Percentiles rank a stretch among this genome's conserved stretches.
Conservation (phyloP, 345 rosid genomes). For the Aethionema arabicum region DNA sequence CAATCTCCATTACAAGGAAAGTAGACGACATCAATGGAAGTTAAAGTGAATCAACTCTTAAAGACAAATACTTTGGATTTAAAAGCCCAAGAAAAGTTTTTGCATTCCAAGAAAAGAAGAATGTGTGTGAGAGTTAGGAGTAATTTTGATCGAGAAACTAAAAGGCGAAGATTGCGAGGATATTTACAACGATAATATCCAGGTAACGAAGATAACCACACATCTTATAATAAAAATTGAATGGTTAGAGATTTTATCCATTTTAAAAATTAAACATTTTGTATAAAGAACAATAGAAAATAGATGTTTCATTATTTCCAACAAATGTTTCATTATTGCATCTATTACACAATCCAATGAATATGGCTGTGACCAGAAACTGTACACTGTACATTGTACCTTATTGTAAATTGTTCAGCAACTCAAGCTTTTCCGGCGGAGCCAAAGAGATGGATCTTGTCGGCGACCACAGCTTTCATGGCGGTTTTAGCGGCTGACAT, state of each 20-base stretch:
- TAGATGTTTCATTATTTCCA: slow-evolving; percentile 11
- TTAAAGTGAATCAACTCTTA: slow-evolving; percentile 11
- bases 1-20: slow-evolving; percentile 41
- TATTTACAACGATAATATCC: slow-evolving; percentile 4
- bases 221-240: neutral
- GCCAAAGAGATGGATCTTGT: slow-evolving; percentile 85
- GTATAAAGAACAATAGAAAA: neutral
- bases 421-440: slow-evolving; percentile 79
- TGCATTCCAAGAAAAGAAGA: slow-evolving; percentile 33
- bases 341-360: slow-evolving; percentile 2
- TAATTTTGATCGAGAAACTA: slow-evolving; percentile 23
- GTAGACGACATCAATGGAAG: slow-evolving; percentile 9
- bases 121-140: slow-evolving; percentile 37
- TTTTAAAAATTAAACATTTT: neutral
- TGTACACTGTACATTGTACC: slow-evolving; percentile 9
- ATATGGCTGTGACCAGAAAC: slow-evolving; percentile 1
- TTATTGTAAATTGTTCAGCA: neutral
- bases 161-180: slow-evolving; percentile 41
- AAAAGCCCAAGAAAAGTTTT: neutral
- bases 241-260: slow-evolving; percentile 13
- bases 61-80: slow-evolving; percentile 1
- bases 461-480: slow-evolving; percentile 75
- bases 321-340: slow-evolving; percentile 8
- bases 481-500: slow-evolving; percentile 77
- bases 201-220: slow-evolving; percentile 5